These are phyloP conservation scores for Rhododendron griersonianum DNA, from an alignment of 148 eudicot species.

Conservation along the genomic window DNA sequence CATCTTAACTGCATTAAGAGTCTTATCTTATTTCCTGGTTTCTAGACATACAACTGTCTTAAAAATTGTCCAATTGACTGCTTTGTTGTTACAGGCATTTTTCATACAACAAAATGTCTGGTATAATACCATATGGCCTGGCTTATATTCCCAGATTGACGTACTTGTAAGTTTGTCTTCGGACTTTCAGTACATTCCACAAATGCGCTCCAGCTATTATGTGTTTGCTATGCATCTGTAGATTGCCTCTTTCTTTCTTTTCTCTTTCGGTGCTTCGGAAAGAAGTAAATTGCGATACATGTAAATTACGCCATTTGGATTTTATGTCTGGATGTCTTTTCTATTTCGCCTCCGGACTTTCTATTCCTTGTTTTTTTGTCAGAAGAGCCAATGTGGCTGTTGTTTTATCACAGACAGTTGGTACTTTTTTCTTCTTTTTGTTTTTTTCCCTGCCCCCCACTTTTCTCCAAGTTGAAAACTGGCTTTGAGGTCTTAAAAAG, in stretches of 20 bases:
- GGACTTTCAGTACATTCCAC: not conserved
- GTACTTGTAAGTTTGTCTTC: constrained; percentile 64
- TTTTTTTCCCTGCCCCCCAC: not conserved
- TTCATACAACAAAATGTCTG: constrained; percentile 91
- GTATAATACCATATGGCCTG: constrained; percentile 70
- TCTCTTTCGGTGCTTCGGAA: too few species aligned
- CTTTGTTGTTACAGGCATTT: constrained; percentile 53
- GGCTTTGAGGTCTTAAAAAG: not conserved
- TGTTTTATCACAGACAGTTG: not conserved
- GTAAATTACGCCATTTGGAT: not conserved
- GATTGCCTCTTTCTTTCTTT: not conserved
- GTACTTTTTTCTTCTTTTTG: not conserved
- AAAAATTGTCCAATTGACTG: not conserved
- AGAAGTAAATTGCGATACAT: not conserved
- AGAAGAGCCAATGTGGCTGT: not conserved
- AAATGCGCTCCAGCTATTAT: not conserved
- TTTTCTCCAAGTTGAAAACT: not conserved
- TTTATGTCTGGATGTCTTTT: not conserved
- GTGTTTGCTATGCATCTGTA: not conserved
- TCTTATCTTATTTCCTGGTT: not conserved
- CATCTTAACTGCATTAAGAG: not conserved
- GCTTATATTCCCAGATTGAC: constrained; percentile 82
- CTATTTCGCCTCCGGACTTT: not conserved
- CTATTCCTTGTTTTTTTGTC: not conserved
- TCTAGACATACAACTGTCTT: not conserved